Evolutionary conservation across 1,284 basidiomycete genomes (phyloP).

Genomic region (Cutaneotrichosporon cutaneum): DNA sequence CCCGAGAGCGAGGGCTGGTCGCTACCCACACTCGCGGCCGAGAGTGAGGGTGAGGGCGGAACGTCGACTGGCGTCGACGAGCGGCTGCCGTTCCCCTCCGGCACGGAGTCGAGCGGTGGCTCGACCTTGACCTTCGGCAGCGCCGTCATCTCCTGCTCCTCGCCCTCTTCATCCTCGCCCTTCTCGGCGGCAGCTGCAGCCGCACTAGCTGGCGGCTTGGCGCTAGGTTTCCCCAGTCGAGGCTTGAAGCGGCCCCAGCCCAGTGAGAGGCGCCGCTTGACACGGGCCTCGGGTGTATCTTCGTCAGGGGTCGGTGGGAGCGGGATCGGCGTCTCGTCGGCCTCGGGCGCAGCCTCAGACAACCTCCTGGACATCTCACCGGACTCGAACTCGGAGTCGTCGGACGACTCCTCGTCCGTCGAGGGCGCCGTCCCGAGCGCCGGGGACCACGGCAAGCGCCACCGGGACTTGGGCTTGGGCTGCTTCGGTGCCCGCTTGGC

Average conservation of each 20-base stretch:
- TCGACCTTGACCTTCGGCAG: conserved; percentile 12
- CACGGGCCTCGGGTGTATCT: conserved; percentile 17
- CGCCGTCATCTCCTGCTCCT: background rate
- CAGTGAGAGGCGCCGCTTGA: conserved; percentile 30
- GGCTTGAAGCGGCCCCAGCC: conserved; percentile 40
- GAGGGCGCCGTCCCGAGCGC: background rate
- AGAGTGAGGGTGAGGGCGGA: background rate
- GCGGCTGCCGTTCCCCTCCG: background rate
- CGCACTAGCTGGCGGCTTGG: background rate
- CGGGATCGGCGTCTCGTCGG: conserved; percentile 34
- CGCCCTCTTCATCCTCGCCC: background rate
- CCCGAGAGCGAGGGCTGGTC: background rate
- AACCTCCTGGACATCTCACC: conserved; percentile 13
- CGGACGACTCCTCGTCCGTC: conserved; percentile 9
- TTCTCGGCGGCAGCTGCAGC: background rate
- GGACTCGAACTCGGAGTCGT: conserved; percentile 17
- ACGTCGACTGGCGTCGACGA: background rate
- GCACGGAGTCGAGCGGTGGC: conserved; percentile 10
- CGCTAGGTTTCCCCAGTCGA: conserved; percentile 21
- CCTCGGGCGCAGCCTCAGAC: conserved; percentile 34
- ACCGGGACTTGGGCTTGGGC: conserved; percentile 12
- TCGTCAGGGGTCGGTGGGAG: conserved; percentile 9
- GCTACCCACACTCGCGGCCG: background rate
- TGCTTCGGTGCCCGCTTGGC: conserved; percentile 26
- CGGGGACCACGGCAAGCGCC: conserved; percentile 19